Conservation (phyloP, 306 rosid genomes). For the Corylus americana region DNA sequence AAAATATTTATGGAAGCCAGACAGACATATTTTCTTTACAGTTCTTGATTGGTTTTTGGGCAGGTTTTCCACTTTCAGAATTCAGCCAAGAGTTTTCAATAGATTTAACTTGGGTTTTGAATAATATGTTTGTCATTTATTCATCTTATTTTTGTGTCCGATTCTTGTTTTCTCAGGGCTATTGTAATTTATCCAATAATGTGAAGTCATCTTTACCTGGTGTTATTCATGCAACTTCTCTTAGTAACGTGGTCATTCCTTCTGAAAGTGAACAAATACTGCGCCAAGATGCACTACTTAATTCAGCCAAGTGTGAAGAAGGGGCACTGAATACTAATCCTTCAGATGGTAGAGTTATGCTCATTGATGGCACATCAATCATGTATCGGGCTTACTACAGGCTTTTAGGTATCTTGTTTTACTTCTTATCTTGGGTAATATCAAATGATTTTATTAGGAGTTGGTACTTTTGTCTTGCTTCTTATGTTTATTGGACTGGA, state of each 20-base stretch:
- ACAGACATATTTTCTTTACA: not conserved
- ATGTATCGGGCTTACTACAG: conserved; percentile 87
- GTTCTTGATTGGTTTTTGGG: conserved; percentile 7
- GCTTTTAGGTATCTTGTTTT: conserved; percentile 60
- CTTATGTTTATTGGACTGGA: not conserved
- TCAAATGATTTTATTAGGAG: not conserved
- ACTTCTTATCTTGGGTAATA: not conserved
- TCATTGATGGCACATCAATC: conserved; percentile 83
- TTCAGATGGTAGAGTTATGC: conserved; percentile 80
- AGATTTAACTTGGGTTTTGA: not conserved
- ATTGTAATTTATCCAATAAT: conserved; percentile 32
- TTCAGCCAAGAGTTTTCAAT: not conserved
- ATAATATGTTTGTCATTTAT: not conserved
- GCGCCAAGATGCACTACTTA: conserved; percentile 27
- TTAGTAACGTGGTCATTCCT: conserved; percentile 24
- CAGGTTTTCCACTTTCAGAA: not conserved
- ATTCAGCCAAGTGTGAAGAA: conserved; percentile 36
- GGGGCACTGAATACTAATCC: conserved; percentile 26
- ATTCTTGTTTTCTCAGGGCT: conserved; percentile 47
- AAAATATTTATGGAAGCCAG: not conserved
- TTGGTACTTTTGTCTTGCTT: conserved; percentile 1
- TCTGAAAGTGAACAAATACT: conserved; percentile 28
- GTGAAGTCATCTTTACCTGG: conserved; percentile 35
- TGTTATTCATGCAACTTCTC: conserved; percentile 33
- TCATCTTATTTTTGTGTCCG: not conserved